Evolutionary conservation across 73 alveolate genomes (phyloP).

Genomic region (Paramecium primaurelia): DNA sequence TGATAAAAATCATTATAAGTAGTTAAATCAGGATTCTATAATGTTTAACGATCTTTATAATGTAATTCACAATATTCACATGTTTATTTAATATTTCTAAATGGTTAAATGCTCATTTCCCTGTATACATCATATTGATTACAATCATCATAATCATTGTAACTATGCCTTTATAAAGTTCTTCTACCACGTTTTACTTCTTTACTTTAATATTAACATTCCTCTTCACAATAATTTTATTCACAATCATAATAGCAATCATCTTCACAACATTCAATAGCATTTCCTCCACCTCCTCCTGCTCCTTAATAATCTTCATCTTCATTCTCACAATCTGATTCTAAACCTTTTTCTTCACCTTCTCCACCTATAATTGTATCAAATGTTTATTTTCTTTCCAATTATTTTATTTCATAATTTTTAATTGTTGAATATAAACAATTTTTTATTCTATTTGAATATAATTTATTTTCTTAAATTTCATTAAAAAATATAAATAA

Average conservation of each 20-base stretch:
- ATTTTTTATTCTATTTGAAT: background rate
- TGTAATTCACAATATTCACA: slow-evolving; percentile 86
- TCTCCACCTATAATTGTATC: background rate
- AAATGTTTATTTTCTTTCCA: background rate
- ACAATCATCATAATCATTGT: background rate
- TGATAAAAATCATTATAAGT: slow-evolving; percentile 69
- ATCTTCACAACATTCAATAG: background rate
- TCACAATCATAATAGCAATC: background rate
- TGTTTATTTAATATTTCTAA: slow-evolving; percentile 74
- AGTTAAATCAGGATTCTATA: background rate
- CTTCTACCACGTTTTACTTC: background rate
- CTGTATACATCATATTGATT: background rate
- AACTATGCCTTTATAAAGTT: background rate
- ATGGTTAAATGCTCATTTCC: background rate
- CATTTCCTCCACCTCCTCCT: background rate
- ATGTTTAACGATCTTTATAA: slow-evolving; percentile 47
- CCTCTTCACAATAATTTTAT: background rate
- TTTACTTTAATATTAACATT: background rate
- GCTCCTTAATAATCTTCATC: background rate
- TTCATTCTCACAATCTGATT: background rate
- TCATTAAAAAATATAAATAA: background rate
- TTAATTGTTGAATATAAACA: background rate
- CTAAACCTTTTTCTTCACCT: background rate
- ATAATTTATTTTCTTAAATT: background rate
- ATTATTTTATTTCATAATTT: background rate